Evolutionary conservation across 208 protist genomes (phyloP).

Genomic region (Leishmania martiniquensis): DNA sequence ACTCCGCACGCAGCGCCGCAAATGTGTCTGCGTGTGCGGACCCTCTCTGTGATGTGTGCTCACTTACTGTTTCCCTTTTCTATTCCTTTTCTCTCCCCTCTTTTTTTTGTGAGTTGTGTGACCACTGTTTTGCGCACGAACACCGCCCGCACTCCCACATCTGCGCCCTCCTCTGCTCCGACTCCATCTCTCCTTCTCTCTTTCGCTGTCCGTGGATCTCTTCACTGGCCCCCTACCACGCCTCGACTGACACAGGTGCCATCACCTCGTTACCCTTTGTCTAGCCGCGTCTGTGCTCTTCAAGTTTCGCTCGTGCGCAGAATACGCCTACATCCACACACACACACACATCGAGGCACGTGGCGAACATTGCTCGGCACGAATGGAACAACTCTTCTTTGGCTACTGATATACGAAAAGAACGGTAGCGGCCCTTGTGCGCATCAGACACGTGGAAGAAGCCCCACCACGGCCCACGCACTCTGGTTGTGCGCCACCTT

Average conservation of each 20-base stretch:
- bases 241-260: background rate
- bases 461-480: background rate
- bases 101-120: background rate
- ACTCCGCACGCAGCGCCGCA: background rate
- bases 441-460: background rate
- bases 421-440: background rate
- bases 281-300: background rate
- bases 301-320: background rate
- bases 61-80: background rate
- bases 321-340: background rate
- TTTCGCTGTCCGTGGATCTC: background rate
- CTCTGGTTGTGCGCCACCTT: background rate
- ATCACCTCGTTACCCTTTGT: background rate
- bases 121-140: background rate
- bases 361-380: background rate
- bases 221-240: background rate
- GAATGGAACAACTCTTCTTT: background rate
- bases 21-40: background rate
- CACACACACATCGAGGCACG: background rate
- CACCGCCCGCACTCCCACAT: background rate
- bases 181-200: background rate
- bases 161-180: background rate
- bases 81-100: background rate
- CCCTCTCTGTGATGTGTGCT: no score
- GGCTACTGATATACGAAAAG: background rate